Percentiles rank a stretch among this genome's conserved stretches.
Evolutionary conservation across 768 basidiomycete species (phyloP).

Genomic region (Hypholoma fasciculare): DNA sequence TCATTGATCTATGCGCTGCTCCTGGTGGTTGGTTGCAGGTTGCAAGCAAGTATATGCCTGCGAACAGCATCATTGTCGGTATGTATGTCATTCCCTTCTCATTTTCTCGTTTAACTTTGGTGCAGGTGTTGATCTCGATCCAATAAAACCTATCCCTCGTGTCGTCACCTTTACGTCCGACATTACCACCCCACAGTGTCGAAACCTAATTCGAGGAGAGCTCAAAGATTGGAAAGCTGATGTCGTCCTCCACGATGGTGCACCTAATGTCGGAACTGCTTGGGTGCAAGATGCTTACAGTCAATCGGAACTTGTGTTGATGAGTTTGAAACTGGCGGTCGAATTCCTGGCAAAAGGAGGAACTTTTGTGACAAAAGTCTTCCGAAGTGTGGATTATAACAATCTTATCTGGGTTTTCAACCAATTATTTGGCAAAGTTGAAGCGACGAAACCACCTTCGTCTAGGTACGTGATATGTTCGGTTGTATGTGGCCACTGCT

Average conservation of each 20-base stretch:
- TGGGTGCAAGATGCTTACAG: slow-evolving; percentile 99
- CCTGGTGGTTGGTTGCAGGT: slow-evolving; percentile 99
- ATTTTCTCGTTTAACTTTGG: slow-evolving; percentile 5
- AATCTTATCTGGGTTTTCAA: slow-evolving; percentile 98
- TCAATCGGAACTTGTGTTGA: slow-evolving; percentile 95
- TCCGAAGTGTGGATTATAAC: slow-evolving; percentile 98
- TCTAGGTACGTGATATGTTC: slow-evolving; percentile 64
- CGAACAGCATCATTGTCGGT: slow-evolving; percentile 91
- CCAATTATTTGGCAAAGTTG: slow-evolving; percentile 93
- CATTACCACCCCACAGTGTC: slow-evolving; percentile 91
- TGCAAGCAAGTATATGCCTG: slow-evolving; percentile 95
- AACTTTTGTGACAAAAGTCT: slow-evolving; percentile 97
- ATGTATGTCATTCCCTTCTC: slow-evolving; percentile 3
- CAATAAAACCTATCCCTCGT: slow-evolving; percentile 94
- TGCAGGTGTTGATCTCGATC: slow-evolving; percentile 90
- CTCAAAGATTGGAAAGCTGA: slow-evolving; percentile 99
- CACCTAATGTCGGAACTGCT: slow-evolving; percentile 98
- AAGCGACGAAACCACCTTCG: slow-evolving; percentile 98
- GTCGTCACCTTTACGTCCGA: slow-evolving; percentile 92
- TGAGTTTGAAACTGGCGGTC: slow-evolving; percentile 92
- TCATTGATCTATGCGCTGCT: slow-evolving; percentile 97
- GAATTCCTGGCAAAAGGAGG: slow-evolving; percentile 94
- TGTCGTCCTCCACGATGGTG: slow-evolving; percentile 97
- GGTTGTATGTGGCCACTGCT: neutral
- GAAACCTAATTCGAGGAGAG: slow-evolving; percentile 81